Evolutionary conservation across 164 flowering plant species (phyloP).

Genomic region (Protea cynaroides): DNA sequence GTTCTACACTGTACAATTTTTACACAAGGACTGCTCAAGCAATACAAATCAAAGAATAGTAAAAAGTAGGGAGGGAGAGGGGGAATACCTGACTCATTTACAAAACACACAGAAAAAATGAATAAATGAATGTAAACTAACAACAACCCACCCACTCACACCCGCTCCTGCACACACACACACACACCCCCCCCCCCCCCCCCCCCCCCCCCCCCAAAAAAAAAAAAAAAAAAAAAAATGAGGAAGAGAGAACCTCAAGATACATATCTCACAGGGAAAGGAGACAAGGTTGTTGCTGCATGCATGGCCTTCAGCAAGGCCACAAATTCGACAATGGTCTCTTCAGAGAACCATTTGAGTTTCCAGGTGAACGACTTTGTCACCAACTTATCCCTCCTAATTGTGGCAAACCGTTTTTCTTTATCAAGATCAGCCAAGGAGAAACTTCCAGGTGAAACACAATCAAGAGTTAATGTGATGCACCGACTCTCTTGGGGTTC

Average conservation of each 20-base stretch:
- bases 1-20: slow-evolving; percentile 22
- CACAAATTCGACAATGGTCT: slow-evolving; percentile 48
- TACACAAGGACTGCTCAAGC: neutral
- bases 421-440: neutral
- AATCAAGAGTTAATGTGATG: slow-evolving; percentile 36
- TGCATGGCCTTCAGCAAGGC: slow-evolving; percentile 54
- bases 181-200: too few species aligned
- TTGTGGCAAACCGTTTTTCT: neutral
- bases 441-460: slow-evolving; percentile 12
- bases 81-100: slow-evolving; percentile 10
- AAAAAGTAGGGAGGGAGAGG: neutral
- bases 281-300: slow-evolving; percentile 30
- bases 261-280: slow-evolving; percentile 32
- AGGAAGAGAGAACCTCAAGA: slow-evolving; percentile 16
- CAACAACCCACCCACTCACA: too few species aligned
- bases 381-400: slow-evolving; percentile 6
- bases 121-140: slow-evolving; percentile 36
- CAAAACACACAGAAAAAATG: slow-evolving; percentile 21
- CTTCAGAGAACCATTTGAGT: slow-evolving; percentile 63
- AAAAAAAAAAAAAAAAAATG: too few species aligned
- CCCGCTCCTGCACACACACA: too few species aligned
- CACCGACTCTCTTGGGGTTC: slow-evolving; percentile 33
- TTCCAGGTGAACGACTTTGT: slow-evolving; percentile 38
- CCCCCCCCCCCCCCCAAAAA: too few species aligned
- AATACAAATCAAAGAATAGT: slow-evolving; percentile 34